These are phyloP conservation scores for Pseudonitzschia delicatissima DNA, from an alignment of 108 stramenopile genomes.

Conservation along the genomic window DNA sequence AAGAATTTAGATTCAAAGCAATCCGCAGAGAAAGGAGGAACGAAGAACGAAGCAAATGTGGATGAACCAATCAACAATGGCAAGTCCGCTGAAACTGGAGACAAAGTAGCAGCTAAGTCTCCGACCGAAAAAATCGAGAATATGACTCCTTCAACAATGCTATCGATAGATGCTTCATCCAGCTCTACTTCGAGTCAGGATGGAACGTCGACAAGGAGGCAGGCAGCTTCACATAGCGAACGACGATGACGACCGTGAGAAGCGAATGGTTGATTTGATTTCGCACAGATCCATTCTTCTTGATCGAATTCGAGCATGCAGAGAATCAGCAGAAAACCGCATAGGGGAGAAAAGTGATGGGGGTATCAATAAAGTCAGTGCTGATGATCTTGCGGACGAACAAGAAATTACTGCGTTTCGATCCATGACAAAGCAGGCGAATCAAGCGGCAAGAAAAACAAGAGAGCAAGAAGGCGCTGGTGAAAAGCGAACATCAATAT, in stretches of 20 bases:
- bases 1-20: neutral
- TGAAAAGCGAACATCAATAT: conserved; percentile 42
- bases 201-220: conserved; percentile 10
- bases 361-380: neutral
- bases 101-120: neutral
- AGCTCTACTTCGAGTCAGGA: conserved; percentile 1
- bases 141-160: neutral
- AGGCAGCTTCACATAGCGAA: conserved; percentile 6
- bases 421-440: conserved; percentile 28
- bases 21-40: conserved; percentile 1
- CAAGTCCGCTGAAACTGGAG: neutral
- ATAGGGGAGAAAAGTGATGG: conserved; percentile 12
- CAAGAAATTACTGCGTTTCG: conserved; percentile 36
- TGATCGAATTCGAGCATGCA: conserved; percentile 29
- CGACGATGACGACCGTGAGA: conserved; percentile 12
- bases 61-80: conserved; percentile 1
- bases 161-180: neutral
- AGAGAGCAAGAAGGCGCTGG: conserved; percentile 10
- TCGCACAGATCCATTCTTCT: conserved; percentile 36
- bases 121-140: neutral
- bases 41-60: neutral
- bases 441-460: conserved; percentile 26
- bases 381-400: conserved; percentile 15
- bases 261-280: conserved; percentile 24
- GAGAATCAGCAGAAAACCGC: conserved; percentile 33